phyloP scores from a whole-genome alignment of 2,329 filamentous ascomycete species.

The Penicillium frequentans region DNA sequence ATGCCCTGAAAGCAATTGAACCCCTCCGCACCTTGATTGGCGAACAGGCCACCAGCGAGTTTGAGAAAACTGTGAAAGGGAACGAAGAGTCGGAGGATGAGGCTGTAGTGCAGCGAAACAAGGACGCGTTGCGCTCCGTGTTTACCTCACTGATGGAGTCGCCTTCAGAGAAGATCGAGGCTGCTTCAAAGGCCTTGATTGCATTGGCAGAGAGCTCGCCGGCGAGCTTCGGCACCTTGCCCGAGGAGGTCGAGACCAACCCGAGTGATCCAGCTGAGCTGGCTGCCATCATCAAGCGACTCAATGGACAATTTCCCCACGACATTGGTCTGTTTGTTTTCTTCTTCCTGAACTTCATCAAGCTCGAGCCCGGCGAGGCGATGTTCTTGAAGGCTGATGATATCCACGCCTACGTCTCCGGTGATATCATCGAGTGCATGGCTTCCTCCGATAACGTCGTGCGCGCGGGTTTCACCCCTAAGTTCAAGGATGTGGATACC shows the following conservation, averaged over 20 bases:
- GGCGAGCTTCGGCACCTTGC: slow-evolving; percentile 66
- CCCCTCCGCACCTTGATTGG: slow-evolving; percentile 68
- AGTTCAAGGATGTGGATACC: slow-evolving; percentile 94
- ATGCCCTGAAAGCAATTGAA: slow-evolving; percentile 72
- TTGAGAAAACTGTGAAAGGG: slow-evolving; percentile 57
- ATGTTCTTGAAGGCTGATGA: slow-evolving; percentile 96
- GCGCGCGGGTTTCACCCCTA: slow-evolving; percentile 93
- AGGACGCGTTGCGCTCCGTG: slow-evolving; percentile 70
- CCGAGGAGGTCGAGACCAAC: slow-evolving; percentile 34
- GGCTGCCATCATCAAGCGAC: slow-evolving; percentile 71
- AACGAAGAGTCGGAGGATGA: slow-evolving; percentile 52
- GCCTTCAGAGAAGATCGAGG: slow-evolving; percentile 63
- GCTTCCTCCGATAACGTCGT: slow-evolving; percentile 98
- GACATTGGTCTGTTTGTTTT: slow-evolving; percentile 94
- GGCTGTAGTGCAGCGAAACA: slow-evolving; percentile 61
- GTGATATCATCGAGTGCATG: slow-evolving; percentile 98
- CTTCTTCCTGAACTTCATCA: slow-evolving; percentile 96
- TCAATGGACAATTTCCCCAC: slow-evolving; percentile 79
- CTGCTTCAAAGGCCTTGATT: slow-evolving; percentile 68
- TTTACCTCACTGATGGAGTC: slow-evolving; percentile 83
- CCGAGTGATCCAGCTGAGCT: slow-evolving; percentile 57
- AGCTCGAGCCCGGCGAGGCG: slow-evolving; percentile 82
- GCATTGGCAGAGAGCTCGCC: slow-evolving; percentile 68
- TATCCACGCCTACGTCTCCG: slow-evolving; percentile 80
- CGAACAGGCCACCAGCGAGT: slow-evolving; percentile 49